phyloP scores from a whole-genome alignment of 345 rosid genomes.

The Dovyalis caffra region DNA sequence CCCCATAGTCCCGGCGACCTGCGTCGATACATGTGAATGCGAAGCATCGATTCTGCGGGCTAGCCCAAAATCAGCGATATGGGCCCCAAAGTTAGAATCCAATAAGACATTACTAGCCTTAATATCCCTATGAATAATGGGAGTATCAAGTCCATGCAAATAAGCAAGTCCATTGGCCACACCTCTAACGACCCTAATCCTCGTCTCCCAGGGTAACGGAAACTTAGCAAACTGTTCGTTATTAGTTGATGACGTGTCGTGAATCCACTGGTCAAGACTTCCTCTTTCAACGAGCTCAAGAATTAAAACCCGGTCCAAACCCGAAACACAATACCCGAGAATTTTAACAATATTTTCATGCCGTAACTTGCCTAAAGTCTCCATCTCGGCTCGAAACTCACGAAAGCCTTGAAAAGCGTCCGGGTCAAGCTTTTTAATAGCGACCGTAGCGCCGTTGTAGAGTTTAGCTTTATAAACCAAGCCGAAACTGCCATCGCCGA shows the following conservation, averaged over 20 bases:
- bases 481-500: conserved; percentile 96
- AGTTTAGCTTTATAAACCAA: conserved; percentile 67
- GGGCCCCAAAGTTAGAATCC: conserved; percentile 57
- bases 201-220: conserved; percentile 57
- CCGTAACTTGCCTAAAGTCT: conserved; percentile 57
- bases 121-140: conserved; percentile 83
- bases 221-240: background rate
- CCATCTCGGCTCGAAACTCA: conserved; percentile 88
- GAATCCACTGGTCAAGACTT: conserved; percentile 78
- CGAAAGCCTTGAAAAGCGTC: conserved; percentile 89
- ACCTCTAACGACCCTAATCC: conserved; percentile 45
- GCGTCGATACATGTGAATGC: conserved; percentile 81
- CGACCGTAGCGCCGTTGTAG: conserved; percentile 55
- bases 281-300: conserved; percentile 76
- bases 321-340: conserved; percentile 73
- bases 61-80: conserved; percentile 79
- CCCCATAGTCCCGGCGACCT: conserved; percentile 92
- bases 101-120: conserved; percentile 78
- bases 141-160: conserved; percentile 59
- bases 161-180: conserved; percentile 72
- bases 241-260: conserved; percentile 34
- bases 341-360: conserved; percentile 73
- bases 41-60: conserved; percentile 53
- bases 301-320: conserved; percentile 60
- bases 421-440: conserved; percentile 73